A percentile compares a stretch with the other conserved stretches of the same genome.
Evolutionary conservation across 805 yeast species (phyloP).

Genomic region (Zygosaccharomyces bisporus): DNA sequence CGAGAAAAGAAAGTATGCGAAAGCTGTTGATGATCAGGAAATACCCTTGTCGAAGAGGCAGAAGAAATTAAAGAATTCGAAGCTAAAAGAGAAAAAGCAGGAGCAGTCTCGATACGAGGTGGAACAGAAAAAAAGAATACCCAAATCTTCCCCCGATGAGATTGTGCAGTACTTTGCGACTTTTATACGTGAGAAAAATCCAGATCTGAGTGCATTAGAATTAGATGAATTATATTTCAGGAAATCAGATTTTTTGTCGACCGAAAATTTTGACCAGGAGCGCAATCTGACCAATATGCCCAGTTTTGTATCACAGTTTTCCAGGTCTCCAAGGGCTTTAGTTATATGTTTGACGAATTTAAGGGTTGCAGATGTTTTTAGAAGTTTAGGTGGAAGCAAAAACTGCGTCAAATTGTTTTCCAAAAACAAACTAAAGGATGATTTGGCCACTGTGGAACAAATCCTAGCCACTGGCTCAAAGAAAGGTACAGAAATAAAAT

Average conservation of each 20-base stretch:
- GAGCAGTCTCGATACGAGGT: conserved; percentile 63
- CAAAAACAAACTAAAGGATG: conserved; percentile 68
- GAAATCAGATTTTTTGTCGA: conserved; percentile 55
- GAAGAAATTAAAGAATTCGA: conserved; percentile 35
- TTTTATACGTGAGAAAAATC: conserved; percentile 54
- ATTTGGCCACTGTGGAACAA: conserved; percentile 36
- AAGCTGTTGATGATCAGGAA: conserved; percentile 17
- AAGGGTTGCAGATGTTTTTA: conserved; percentile 79
- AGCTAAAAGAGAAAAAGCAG: conserved; percentile 60
- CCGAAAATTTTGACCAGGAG: conserved; percentile 51
- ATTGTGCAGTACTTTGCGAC: conserved; percentile 67
- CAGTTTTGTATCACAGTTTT: conserved; percentile 49
- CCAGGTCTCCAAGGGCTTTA: conserved; percentile 43
- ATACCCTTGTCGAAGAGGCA: conserved; percentile 31
- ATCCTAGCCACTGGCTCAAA: conserved; percentile 18
- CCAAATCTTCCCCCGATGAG: conserved; percentile 52
- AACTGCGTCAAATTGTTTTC: conserved; percentile 68
- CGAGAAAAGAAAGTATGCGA: conserved; percentile 32
- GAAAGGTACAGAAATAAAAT: conserved; percentile 22
- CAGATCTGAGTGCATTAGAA: conserved; percentile 72
- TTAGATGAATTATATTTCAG: conserved; percentile 59
- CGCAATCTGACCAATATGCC: conserved; percentile 56
- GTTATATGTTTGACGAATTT: conserved; percentile 72
- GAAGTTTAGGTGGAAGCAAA: conserved; percentile 52
- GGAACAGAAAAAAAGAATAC: conserved; percentile 51